A percentile compares a stretch with the other conserved stretches of the same genome.
Evolutionary conservation across 225 moss, liverwort and hornwort species (phyloP).

Genomic region (Bryoerythrophyllum caledonicum): DNA sequence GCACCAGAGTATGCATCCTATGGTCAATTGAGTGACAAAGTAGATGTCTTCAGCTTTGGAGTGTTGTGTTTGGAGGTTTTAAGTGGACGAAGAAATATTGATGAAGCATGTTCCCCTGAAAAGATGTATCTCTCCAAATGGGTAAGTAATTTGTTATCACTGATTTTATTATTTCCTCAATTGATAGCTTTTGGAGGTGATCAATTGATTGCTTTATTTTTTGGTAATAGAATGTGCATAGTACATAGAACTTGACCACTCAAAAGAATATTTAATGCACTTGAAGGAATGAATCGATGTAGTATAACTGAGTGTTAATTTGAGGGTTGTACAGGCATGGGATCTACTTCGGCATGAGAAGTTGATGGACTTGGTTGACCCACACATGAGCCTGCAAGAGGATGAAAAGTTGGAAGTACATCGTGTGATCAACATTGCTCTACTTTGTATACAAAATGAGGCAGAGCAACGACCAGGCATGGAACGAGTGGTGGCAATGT

Average conservation of each 20-base stretch:
- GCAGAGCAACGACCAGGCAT: too few relatives aligned
- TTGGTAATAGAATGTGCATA: too few relatives aligned
- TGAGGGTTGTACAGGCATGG: neutral
- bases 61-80: conserved; percentile 30
- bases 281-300: neutral
- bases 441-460: too few relatives aligned
- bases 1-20: conserved; percentile 22
- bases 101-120: neutral
- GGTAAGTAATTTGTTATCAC: neutral
- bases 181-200: neutral
- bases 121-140: conserved; percentile 12
- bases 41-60: conserved; percentile 29
- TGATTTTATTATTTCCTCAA: too few relatives aligned
- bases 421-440: too few relatives aligned
- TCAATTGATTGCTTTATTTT: neutral
- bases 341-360: too few relatives aligned
- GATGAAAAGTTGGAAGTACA: too few relatives aligned
- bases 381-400: too few relatives aligned
- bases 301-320: neutral
- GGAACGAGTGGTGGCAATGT: too few relatives aligned
- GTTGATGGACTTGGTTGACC: too few relatives aligned
- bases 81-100: conserved; percentile 19
- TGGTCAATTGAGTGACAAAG: conserved; percentile 32
- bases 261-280: too few relatives aligned
- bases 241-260: too few relatives aligned